Evolutionary conservation across 1,284 basidiomycete genomes (phyloP), one percentile per base, ranked within the genome.

Genomic region (Mycosarcoma maydis): DNA sequence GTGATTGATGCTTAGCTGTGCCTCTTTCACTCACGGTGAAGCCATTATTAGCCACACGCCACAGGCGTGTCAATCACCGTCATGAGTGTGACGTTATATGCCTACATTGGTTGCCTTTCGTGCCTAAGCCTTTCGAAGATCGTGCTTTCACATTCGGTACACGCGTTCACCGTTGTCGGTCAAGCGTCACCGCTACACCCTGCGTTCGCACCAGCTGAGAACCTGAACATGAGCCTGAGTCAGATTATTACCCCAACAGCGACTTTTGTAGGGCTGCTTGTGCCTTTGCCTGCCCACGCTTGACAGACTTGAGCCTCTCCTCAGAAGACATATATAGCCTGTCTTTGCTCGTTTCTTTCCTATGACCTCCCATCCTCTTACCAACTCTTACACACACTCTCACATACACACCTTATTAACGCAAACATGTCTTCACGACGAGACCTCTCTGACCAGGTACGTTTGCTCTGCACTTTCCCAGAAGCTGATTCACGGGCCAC

Each of bases 381-480:
- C 14, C 24, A 29, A 13, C 4, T 34, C 33, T 27, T 42, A 29
- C 32, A n/a, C n/a, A n/a, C n/a, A n/a, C 42, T 16, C 34, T 26
- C 50, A 49, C 45, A 42, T 46, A 52, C 36, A 48, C 40, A 30
- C 30, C 54, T 38, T 44, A 44, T 17, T 43, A 41, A 4, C 26
- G 49, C 49, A 53, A 64, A 55, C 50, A 73, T 65, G 71, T 66
- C 71, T 70, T 61, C 62, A 53, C 71, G 71, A 61, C 66, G 64
- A 52, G 62, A 64, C 38, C 59, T 73, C 49, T 60, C 71, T 44
- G 67, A 70, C 62, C 62, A 73, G 71, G 59, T 73, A 51, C 19
- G 47, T 46, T 42, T n/a, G 5, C 34, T 34, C 27, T n/a, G 23
- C 20, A 11, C 27, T 14, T n/a, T n/a, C n/a, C n/a, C n/a, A n/a